A percentile compares a stretch with the other conserved stretches of the same genome.
These are phyloP conservation scores for Crithidia acanthocephali DNA, from an alignment of 208 protist species.

Conservation along the genomic window DNA sequence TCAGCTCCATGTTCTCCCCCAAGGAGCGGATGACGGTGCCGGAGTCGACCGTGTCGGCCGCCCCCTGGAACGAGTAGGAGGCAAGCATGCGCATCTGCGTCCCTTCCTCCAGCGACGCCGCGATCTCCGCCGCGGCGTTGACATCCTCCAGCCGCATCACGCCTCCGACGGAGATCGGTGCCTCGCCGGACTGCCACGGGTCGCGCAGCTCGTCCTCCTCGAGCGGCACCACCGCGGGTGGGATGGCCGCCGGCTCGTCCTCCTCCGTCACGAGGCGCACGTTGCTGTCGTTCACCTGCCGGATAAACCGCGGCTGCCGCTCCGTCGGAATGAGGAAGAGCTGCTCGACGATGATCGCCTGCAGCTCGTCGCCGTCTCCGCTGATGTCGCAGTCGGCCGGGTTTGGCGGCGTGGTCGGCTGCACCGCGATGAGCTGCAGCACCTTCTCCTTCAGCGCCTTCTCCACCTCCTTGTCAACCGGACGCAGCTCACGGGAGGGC, in stretches of 20 bases:
- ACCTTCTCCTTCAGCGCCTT: conserved; percentile 65
- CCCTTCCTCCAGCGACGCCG: neutral
- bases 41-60: conserved; percentile 1
- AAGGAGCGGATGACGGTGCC: conserved; percentile 5
- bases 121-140: neutral
- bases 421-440: conserved; percentile 64
- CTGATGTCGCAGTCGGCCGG: conserved; percentile 83
- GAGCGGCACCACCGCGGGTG: conserved; percentile 9
- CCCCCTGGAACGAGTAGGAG: conserved; percentile 13
- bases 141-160: conserved; percentile 35
- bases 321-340: conserved; percentile 74
- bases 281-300: conserved; percentile 82
- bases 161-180: conserved; percentile 17
- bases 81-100: conserved; percentile 1
- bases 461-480: conserved; percentile 75
- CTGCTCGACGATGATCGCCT: conserved; percentile 87
- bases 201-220: conserved; percentile 23
- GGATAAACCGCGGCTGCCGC: conserved; percentile 71
- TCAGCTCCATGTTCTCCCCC: conserved; percentile 13
- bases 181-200: conserved; percentile 17
- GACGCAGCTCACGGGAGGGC: conserved; percentile 43
- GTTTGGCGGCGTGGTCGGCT: conserved; percentile 44
- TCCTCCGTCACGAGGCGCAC: conserved; percentile 76
- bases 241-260: conserved; percentile 16
- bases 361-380: conserved; percentile 64